Evolutionary conservation across 2,329 filamentous ascomycete genomes (phyloP).

Genomic region (Tolypocladium ovalisporum): DNA sequence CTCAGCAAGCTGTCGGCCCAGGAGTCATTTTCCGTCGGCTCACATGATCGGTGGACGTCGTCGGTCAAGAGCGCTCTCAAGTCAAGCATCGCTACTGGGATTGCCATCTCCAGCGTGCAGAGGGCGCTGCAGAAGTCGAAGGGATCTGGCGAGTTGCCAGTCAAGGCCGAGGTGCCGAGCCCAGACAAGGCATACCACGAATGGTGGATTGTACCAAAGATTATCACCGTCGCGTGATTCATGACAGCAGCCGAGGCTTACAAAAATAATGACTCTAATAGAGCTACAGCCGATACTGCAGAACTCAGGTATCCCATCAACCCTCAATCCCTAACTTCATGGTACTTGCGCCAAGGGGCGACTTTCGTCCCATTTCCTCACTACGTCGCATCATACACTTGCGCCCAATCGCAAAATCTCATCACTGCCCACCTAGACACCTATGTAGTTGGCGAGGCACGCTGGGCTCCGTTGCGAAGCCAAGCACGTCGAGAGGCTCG

Average conservation of each 20-base stretch:
- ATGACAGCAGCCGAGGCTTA: neutral
- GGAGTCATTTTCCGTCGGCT: conserved; percentile 44
- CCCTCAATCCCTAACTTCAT: neutral
- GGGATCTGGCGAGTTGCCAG: conserved; percentile 18
- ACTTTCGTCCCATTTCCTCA: neutral
- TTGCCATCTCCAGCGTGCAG: conserved; percentile 50
- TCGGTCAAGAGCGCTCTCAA: conserved; percentile 51
- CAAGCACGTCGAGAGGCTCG: neutral
- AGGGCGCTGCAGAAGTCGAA: conserved; percentile 36
- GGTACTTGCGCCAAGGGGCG: neutral
- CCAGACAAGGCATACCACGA: conserved; percentile 47
- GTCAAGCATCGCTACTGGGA: conserved; percentile 59
- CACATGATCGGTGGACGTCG: conserved; percentile 50
- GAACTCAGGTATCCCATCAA: conserved; percentile 1
- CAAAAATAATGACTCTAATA: neutral
- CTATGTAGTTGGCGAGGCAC: neutral
- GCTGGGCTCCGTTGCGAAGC: neutral
- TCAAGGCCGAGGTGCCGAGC: conserved; percentile 41
- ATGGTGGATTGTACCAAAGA: conserved; percentile 53
- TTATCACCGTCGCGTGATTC: conserved; percentile 13
- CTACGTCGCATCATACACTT: neutral
- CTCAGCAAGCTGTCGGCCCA: conserved; percentile 38
- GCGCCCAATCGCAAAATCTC: neutral
- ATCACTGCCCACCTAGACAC: neutral
- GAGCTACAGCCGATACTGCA: conserved; percentile 1